A percentile compares a stretch with the other conserved stretches of the same genome.
Evolutionary conservation across 495 filamentous ascomycete species (phyloP).

Genomic region (Xylaria scruposa): DNA sequence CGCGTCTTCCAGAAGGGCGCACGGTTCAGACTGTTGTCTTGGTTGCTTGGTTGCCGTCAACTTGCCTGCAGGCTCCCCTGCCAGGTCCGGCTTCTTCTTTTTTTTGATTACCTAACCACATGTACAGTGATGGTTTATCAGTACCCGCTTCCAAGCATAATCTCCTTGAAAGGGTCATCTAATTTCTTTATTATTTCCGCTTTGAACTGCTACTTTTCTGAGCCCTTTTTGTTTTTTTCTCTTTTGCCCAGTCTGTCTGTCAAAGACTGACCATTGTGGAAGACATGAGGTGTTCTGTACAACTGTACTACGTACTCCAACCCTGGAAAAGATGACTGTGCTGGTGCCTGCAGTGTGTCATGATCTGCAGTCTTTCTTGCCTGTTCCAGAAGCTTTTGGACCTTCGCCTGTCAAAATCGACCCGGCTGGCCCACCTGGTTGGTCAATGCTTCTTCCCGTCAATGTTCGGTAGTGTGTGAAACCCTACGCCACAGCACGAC

Average conservation of each 20-base stretch:
- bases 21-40: slow-evolving; percentile 34
- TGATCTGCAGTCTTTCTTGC: slow-evolving; percentile 9
- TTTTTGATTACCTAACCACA: background rate
- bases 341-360: slow-evolving; percentile 22
- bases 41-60: too few relatives aligned
- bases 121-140: too few relatives aligned
- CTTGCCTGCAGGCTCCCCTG: slow-evolving; percentile 25
- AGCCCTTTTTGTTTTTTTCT: background rate
- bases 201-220: background rate
- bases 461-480: background rate
- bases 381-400: slow-evolving; percentile 26
- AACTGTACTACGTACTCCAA: background rate
- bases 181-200: background rate
- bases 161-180: background rate
- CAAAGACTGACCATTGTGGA: background rate
- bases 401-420: background rate
- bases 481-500: background rate
- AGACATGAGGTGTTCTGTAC: background rate
- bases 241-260: background rate
- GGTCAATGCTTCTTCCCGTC: slow-evolving; percentile 21
- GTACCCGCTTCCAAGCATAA: background rate
- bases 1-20: slow-evolving; percentile 42
- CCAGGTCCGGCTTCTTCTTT: background rate
- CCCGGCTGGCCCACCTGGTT: slow-evolving; percentile 23
- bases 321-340: slow-evolving; percentile 20